phyloP scores from a whole-genome alignment of 2,329 filamentous ascomycete species.

The Clarireedia homoeocarpa region DNA sequence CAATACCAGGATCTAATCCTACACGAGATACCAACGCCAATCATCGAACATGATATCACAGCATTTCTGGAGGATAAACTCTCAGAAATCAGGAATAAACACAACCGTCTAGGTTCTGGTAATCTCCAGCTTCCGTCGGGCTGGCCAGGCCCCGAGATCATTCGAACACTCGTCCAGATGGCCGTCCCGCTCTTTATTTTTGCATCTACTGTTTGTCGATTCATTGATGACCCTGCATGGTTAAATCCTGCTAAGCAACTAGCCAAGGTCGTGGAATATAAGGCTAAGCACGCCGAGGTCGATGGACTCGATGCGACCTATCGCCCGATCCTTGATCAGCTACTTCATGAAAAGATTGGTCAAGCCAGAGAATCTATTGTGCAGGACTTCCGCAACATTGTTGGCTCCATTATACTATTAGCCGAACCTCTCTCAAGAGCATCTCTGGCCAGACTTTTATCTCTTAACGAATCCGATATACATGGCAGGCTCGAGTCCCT shows the following conservation, averaged over 20 bases:
- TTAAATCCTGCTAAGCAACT: neutral
- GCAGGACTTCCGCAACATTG: too few species aligned
- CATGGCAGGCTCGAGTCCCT: too few species aligned
- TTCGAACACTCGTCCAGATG: slow-evolving; percentile 21
- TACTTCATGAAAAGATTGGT: too few species aligned
- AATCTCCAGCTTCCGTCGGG: neutral
- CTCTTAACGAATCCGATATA: too few species aligned
- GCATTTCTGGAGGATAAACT: too few species aligned
- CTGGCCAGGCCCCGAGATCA: slow-evolving; percentile 9
- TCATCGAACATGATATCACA: slow-evolving; percentile 10
- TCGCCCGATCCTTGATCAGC: slow-evolving; percentile 3
- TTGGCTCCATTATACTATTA: too few species aligned
- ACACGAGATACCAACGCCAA: slow-evolving; percentile 11
- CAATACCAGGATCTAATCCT: slow-evolving; percentile 4
- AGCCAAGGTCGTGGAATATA: neutral
- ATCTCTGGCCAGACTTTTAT: too few species aligned
- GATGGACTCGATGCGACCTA: neutral
- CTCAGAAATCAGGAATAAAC: too few species aligned
- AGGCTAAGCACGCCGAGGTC: neutral
- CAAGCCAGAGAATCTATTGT: too few species aligned
- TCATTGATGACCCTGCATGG: slow-evolving; percentile 9
- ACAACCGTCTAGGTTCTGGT: too few species aligned
- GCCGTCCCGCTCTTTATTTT: slow-evolving; percentile 31
- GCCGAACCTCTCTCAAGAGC: too few species aligned
- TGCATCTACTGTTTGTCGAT: slow-evolving; percentile 24